Conservation (phyloP, 495 filamentous ascomycete species). For the Hypoxylon crocopeplum region DNA sequence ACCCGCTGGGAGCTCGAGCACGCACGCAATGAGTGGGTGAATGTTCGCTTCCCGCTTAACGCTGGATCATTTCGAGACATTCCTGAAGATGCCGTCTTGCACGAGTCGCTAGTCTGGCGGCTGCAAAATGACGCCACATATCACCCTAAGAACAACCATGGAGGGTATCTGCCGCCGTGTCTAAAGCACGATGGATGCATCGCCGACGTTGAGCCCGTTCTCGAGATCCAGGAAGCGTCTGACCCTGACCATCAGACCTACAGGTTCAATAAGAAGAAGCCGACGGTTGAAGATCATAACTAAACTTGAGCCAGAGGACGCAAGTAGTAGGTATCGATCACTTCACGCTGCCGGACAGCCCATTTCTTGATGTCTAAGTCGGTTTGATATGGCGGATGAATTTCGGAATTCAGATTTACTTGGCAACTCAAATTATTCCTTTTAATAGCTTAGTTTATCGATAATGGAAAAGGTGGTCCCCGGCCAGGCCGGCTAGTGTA, state of each 20-base stretch:
- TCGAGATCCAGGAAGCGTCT: background rate
- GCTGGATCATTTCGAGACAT: conserved; percentile 71
- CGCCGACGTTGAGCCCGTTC: conserved; percentile 4
- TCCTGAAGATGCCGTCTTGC: conserved; percentile 67
- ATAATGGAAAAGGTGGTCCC: conserved; percentile 1
- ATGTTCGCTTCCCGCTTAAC: conserved; percentile 59
- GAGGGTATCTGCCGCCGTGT: conserved; percentile 21
- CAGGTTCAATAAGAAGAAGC: background rate
- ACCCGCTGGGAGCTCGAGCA: conserved; percentile 44
- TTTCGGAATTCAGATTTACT: too few relatives aligned
- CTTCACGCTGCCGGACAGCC: conserved; percentile 3
- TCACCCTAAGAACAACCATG: conserved; percentile 65
- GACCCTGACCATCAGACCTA: conserved; percentile 32
- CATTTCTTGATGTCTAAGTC: too few relatives aligned
- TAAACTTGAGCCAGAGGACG: background rate
- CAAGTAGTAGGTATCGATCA: too few relatives aligned
- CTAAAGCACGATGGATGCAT: conserved; percentile 27
- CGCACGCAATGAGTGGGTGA: conserved; percentile 40
- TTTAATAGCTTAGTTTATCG: conserved; percentile 1
- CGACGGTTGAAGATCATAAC: background rate
- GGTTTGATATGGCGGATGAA: background rate
- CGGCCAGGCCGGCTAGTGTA: background rate
- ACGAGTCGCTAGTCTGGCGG: conserved; percentile 67
- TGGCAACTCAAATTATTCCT: too few relatives aligned
- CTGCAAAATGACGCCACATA: conserved; percentile 66